Evolutionary conservation across 2,329 filamentous ascomycete genomes (phyloP), one percentile per base, ranked within the genome.

Genomic region (Cercospora berteroae): DNA sequence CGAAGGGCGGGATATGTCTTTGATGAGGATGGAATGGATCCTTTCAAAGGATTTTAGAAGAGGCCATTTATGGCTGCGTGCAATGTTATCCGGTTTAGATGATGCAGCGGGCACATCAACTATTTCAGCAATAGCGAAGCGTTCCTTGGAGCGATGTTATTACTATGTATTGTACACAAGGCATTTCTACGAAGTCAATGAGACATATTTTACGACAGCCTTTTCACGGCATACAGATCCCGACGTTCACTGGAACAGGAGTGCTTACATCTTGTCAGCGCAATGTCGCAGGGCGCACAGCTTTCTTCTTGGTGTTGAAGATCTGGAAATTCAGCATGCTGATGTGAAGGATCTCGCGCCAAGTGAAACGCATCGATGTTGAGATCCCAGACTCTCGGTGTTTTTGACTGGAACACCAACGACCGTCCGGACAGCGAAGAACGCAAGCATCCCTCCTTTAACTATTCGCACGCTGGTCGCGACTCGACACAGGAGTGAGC

Each of bases 11-110:
- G 77, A 6, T 77, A 76, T 64, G 75, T 77, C 3, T 77, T 77
- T 58, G 77, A 78, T 56, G 77, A 77, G 29, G 71, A 75, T 16
- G 77, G 76, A 18, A 66, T 70, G 70, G 77, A 79, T 70, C 77
- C 77, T 20, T 79, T 79, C 69, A 74, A 72, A 65, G 77, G 77
- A 16, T 78, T 78, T 67, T 78, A 71, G 67, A 12, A 18, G 59
- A 63, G 9, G n/a, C 20, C 44, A 23, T n/a, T 50, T 2, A 23
- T 12, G 18, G 20, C 18, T 23, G 18, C 4, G 10, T 62, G 31
- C 48, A 48, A 59, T 52, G 65, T 63, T 60, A 63, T 55, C 60
- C 52, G 36, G 13, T 27, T 42, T 18, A 29, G 20, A 50, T 50
- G 31, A 63, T 44, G 52, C 60, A 50, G 65, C 60, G 60, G 36